These are phyloP conservation scores for Taphrina pruni DNA, from an alignment of 1,139 yeast species.

Conservation along the genomic window DNA sequence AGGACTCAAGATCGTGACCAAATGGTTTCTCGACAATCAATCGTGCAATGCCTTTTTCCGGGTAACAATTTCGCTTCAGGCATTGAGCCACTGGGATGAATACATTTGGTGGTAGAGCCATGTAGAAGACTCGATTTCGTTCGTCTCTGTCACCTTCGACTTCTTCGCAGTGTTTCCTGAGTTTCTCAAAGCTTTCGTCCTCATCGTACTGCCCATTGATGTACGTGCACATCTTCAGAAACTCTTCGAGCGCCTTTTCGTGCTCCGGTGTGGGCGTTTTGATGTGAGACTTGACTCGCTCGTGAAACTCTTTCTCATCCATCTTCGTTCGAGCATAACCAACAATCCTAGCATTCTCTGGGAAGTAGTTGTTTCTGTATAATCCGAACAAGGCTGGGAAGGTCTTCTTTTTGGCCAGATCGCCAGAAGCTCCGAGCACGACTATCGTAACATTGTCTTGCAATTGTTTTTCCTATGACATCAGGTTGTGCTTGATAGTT, in stretches of 20 bases:
- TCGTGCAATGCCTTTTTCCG: constrained; percentile 71
- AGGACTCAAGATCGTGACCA: constrained; percentile 84
- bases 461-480: constrained; percentile 19
- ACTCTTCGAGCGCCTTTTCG: constrained; percentile 56
- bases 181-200: constrained; percentile 69
- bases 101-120: constrained; percentile 94
- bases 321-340: constrained; percentile 91
- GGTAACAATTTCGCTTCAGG: constrained; percentile 72
- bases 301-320: constrained; percentile 67
- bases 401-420: constrained; percentile 94
- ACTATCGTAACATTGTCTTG: constrained; percentile 57
- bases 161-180: constrained; percentile 62
- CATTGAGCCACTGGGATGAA: constrained; percentile 79
- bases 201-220: constrained; percentile 80
- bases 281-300: constrained; percentile 69
- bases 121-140: constrained; percentile 72
- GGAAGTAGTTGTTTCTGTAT: constrained; percentile 78
- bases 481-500: no score
- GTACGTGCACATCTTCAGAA: constrained; percentile 69
- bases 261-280: constrained; percentile 62
- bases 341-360: constrained; percentile 70
- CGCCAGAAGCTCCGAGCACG: constrained; percentile 97
- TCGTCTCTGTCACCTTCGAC: constrained; percentile 58
- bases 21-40: constrained; percentile 96
- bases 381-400: constrained; percentile 57